Evolutionary conservation across 208 protist species (phyloP), one percentile per base, ranked within the genome.

Genomic region (Leishmania turanica): DNA sequence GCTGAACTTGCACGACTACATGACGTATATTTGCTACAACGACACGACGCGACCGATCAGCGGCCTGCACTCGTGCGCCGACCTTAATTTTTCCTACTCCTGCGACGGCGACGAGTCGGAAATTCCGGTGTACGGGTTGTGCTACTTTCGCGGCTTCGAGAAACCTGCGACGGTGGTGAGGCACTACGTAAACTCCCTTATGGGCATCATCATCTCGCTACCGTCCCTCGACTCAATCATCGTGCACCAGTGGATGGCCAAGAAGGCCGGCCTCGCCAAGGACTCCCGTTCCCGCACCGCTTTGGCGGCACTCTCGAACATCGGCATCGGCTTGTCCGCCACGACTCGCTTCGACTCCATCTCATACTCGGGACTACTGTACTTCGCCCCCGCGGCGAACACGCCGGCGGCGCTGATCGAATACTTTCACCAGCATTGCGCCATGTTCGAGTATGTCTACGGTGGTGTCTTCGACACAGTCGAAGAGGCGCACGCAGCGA

Each of bases 391-490:
- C 3, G 80, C 88, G 24, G 86, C 75, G 31, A 92, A 91, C 3
- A 81, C 92, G 56, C 84, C 90, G 42, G 40, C 45, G 11, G 37
- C 40, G 24, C 84, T 93, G 74, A 72, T 93, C 6, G 65, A 64
- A 24, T 91, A 88, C 84, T 74, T 93, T 40, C 77, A 76, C 9
- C 64, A 60, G 42, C 75, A 65, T 56, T 89, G 54, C 21, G 40
- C 31, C 9, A 72, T 91, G 78, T 93, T 93, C 51, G 53, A 60
- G 31, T 92, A 93, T 76, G 84, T 94, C 45, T 90, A 94, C 80
- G 91, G 89, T 73, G 93, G 93, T 56, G 87, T 75, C 31, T 95
- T 93, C 60, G 89, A 87, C 6, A 92, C 91, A 0, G 87, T 94
- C 21, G 84, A 64, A 15, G 91, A 93, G 60, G 90, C 89, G 40